Evolutionary conservation across 345 rosid genomes (phyloP), one percentile per base, ranked within the genome.

Genomic region (Angophora floribunda): DNA sequence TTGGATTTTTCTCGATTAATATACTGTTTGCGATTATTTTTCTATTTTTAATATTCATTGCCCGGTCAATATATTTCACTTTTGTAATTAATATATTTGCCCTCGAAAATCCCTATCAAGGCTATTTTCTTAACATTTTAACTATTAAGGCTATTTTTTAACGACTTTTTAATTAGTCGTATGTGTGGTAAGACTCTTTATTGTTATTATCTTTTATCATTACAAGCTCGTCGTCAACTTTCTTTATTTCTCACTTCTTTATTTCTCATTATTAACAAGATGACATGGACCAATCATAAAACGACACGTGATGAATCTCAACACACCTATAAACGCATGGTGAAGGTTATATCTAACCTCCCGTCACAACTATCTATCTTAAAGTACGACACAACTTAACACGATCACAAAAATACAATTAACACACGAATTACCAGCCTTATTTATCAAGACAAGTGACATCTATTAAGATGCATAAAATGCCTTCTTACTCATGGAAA

Each of bases 261-360:
- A 63, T n/a, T 63, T n/a, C 19, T 63, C 32, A 6, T 13, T n/a
- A 0, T 63, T n/a, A n/a, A n/a, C 6, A 63, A 63, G 19, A n/a
- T 15, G 41, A 2, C 41, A 6, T 1, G 0, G 32, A 7, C 15
- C 41, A n/a, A 63, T 7, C 0, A 63, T n/a, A n/a, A 63, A 7
- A 3, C 4, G 0, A 63, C 7, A 63, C 24, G 24, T 19, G 59
- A 7, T 21, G 9, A 53, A 53, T 52, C 53, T 52, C 51, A 9
- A 50, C 1, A 61, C 67, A 5, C 15, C 3, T 1, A 5, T 59
- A 0, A 5, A 10, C 3, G 3, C 30, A 26, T 5, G 6, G 1
- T 12, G 3, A 59, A 59, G 2, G 65, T 59, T 6, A 24, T 4
- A 59, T 59, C 24, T 11, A 24, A 30, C n/a, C 55, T 50, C 30